Evolutionary conservation across 2,329 filamentous ascomycete genomes (phyloP), one percentile per base, ranked within the genome.

Genomic region (Knufia fluminis): DNA sequence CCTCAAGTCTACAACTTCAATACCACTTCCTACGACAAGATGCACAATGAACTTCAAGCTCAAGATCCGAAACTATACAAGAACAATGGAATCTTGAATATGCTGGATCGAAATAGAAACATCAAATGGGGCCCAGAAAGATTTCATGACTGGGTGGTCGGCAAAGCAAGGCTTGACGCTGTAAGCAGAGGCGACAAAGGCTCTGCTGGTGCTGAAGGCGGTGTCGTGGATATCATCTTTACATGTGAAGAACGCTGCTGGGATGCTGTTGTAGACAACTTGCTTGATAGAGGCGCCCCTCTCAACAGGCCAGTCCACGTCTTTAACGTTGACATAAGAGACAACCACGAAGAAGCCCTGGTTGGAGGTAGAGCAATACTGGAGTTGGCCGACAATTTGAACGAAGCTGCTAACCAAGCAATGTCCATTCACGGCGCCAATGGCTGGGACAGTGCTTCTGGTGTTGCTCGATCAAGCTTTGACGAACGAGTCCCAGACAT

Each of bases 1-100:
- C 92, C 92, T 44, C 98, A 98, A 64, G 90, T 97, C 60, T 98
- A 97, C 74, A 82, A 87, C 60, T 98, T 98, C 80, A 97, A 98
- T 72, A 87, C 85, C 65, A 95, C 90, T 1, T 95, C 90, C 12
- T 98, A 98, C 69, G 82, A 88, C 61, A 83, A 83, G 63, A 98
- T 98, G 78, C 94, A 92, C 70, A 84, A 88, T 59, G 91, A 98
- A 66, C 80, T 98, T 8, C 78, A 86, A 55, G 68, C 79, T 31
- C 96, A 97, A 61, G 94, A 98, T 62, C 78, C 82, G 19, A 79
- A 88, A 0, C 74, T 98, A 1, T 98, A 98, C 70, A 83, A 81
- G 36, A 85, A 86, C 53, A 98, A 98, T 63, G 92, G 92, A 39
- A 81, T 98, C 43, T 73, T 98, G 52, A 94, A 91, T 66, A 98